Base-by-base conservation (phyloP, 306 rosid genomes). In the Citrullus mucosospermus region DNA sequence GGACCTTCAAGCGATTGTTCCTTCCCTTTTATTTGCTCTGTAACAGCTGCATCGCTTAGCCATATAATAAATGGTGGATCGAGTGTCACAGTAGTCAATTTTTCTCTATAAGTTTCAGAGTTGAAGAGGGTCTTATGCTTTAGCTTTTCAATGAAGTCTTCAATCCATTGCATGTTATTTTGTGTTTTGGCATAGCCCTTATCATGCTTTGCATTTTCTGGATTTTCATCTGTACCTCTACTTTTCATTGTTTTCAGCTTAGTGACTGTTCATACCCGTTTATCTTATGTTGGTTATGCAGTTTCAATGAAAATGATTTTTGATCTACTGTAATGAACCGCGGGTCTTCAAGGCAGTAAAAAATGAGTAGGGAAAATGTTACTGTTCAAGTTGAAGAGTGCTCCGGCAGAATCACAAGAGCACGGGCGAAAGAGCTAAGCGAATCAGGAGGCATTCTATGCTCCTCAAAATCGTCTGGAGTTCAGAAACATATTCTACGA, bases 401-500 rank as follows among this genome's bases (percentile, higher is more conserved):
- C 67, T 80, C 78, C 44, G 85, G 71, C 56, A 88, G 99, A 74
- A 79, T 96, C 67, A 96, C 99, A 46, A 83, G 98, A 80, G 90
- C 99, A 43, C 84, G 93, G 82, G 90, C 97, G 58, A 95, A 79
- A 83, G 88, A 86, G 62, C 80, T 88, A 74, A 85, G 74, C 25
- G 20, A 76, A 46, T 56, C 85, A 34, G 86, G 77, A 70, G 92
- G 86, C 75, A 77, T 60, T 75, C 76, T 82, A 13, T 81, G 83
- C 10, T 60, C 88, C 55, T 82, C 89, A 20, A 83, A 83, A 78
- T 85, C 90, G n/a, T 84, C 82, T 60, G 76, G 82, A 82, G 91
- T 82, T 18, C 89, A 66, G 53, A 91, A 81, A 81, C 79, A 73
- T 2, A 82, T 14, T 63, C 57, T 80, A 53, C 77, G 84, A 63